Evolutionary conservation across 371 early-diverging fungal species (phyloP).

Genomic region (Rhizopus stolonifer): DNA sequence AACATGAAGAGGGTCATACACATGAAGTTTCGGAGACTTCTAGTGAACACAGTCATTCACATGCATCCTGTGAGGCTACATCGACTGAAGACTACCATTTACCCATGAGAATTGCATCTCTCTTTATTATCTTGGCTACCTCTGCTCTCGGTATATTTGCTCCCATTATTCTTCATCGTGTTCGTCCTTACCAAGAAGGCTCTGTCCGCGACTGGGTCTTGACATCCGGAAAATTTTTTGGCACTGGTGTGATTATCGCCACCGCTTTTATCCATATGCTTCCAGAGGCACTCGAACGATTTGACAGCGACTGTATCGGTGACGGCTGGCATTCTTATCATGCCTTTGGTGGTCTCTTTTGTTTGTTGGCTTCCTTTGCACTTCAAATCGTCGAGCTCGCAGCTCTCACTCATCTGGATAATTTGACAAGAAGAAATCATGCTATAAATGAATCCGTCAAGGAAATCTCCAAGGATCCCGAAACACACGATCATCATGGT

Average conservation of each 20-base stretch:
- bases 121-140: conserved; percentile 30
- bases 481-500: conserved; percentile 21
- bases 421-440: conserved; percentile 9
- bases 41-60: conserved; percentile 11
- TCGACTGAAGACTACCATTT: conserved; percentile 20
- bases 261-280: conserved; percentile 80
- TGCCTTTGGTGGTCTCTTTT: conserved; percentile 38
- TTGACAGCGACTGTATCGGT: conserved; percentile 33
- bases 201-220: conserved; percentile 18
- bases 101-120: conserved; percentile 22
- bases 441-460: neutral
- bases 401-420: conserved; percentile 27
- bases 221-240: conserved; percentile 48
- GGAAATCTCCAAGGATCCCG: neutral
- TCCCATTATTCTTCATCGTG: conserved; percentile 25
- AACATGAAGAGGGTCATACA: conserved; percentile 6
- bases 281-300: conserved; percentile 33
- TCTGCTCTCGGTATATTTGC: conserved; percentile 26
- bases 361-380: conserved; percentile 35
- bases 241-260: conserved; percentile 77
- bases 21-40: neutral
- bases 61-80: conserved; percentile 12
- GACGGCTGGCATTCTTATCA: conserved; percentile 36
- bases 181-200: conserved; percentile 21
- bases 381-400: conserved; percentile 38